These are phyloP conservation scores for Penicillium steckii DNA, from an alignment of 495 filamentous ascomycete species.

Conservation along the genomic window DNA sequence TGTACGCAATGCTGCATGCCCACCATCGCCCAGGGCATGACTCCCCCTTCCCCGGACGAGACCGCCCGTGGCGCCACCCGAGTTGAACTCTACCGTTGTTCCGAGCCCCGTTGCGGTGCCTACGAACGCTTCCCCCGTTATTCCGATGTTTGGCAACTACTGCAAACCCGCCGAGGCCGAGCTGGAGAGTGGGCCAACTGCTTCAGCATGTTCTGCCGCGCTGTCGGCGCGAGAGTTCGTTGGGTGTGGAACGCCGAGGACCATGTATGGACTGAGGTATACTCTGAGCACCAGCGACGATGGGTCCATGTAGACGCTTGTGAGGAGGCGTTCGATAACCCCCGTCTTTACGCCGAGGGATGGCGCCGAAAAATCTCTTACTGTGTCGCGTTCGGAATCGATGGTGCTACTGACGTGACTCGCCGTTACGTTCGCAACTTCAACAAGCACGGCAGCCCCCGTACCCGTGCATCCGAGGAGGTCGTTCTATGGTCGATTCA, in stretches of 20 bases:
- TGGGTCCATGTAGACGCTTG: slow-evolving; percentile 98
- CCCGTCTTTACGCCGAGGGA: slow-evolving; percentile 86
- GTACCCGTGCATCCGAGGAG: slow-evolving; percentile 77
- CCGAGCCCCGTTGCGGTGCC: slow-evolving; percentile 62
- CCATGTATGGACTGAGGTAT: slow-evolving; percentile 96
- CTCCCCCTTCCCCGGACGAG: slow-evolving; percentile 83
- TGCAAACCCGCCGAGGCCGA: slow-evolving; percentile 81
- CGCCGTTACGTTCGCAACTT: slow-evolving; percentile 88
- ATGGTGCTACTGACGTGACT: slow-evolving; percentile 94
- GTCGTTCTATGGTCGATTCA: slow-evolving; percentile 84
- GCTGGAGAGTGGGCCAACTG: slow-evolving; percentile 98
- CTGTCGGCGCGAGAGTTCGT: slow-evolving; percentile 83
- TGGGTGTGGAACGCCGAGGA: slow-evolving; percentile 99
- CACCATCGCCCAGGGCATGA: slow-evolving; percentile 79
- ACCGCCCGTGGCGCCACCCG: slow-evolving; percentile 78
- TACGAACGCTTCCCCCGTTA: slow-evolving; percentile 93
- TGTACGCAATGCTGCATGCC: slow-evolving; percentile 78
- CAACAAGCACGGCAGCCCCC: slow-evolving; percentile 66
- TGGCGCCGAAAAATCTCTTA: slow-evolving; percentile 96
- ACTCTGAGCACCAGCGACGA: slow-evolving; percentile 86
- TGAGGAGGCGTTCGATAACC: slow-evolving; percentile 95
- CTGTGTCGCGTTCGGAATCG: slow-evolving; percentile 93
- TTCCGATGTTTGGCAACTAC: slow-evolving; percentile 89
- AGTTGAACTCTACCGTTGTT: slow-evolving; percentile 89
- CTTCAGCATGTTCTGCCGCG: slow-evolving; percentile 97